Evolutionary conservation across 768 basidiomycete species (phyloP).

Genomic region (Pholiota microspora): DNA sequence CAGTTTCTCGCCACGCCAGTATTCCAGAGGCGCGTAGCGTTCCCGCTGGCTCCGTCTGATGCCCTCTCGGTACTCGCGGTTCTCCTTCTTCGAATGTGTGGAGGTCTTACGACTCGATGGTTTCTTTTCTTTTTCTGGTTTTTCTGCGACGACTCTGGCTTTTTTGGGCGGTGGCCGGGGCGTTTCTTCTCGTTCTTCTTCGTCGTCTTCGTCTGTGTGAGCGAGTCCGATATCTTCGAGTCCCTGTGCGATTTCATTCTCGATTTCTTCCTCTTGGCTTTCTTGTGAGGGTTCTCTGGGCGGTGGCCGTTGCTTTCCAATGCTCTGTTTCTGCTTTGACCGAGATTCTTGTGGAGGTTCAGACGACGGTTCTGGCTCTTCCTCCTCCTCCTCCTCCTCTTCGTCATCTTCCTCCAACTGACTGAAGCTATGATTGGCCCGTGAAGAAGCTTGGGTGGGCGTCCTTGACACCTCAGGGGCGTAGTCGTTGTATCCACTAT

Average conservation of each 20-base stretch:
- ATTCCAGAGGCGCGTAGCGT: conserved; percentile 75
- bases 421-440: conserved; percentile 40
- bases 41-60: conserved; percentile 71
- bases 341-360: conserved; percentile 32
- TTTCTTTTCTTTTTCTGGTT: conserved; percentile 21
- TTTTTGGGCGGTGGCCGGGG: conserved; percentile 37
- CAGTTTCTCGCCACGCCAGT: conserved; percentile 90
- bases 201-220: conserved; percentile 30
- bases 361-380: conserved; percentile 28
- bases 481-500: conserved; percentile 26
- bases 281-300: conserved; percentile 8
- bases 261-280: conserved; percentile 33
- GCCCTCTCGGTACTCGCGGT: conserved; percentile 42
- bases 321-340: conserved; percentile 25
- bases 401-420: conserved; percentile 45
- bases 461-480: conserved; percentile 19
- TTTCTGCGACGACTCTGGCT: conserved; percentile 22
- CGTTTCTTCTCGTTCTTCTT: conserved; percentile 26
- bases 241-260: conserved; percentile 42
- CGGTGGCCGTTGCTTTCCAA: conserved; percentile 40
- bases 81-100: conserved; percentile 38
- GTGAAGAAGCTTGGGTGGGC: conserved; percentile 23
- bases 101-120: conserved; percentile 19
- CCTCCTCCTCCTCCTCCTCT: conserved; percentile 30
- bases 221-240: conserved; percentile 35